Conservation (phyloP, 345 rosid genomes). For the Pseudoturritis turrita region DNA sequence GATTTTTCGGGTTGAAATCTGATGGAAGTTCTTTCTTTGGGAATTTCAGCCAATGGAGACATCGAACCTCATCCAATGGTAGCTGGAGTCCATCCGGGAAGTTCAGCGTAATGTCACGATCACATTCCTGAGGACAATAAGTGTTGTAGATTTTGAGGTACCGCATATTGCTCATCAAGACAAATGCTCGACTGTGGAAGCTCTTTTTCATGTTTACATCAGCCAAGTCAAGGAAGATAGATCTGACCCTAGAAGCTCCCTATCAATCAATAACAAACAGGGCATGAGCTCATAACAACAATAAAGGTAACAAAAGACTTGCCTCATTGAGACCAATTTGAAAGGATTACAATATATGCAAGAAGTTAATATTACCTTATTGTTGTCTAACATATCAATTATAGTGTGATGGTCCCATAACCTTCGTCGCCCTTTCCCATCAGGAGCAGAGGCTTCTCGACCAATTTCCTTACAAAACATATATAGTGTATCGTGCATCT, state of each 20-base stretch:
- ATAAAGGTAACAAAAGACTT: no score
- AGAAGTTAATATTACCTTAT: neutral
- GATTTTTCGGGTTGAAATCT: constrained; percentile 1
- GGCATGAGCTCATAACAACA: neutral
- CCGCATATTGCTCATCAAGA: constrained; percentile 15
- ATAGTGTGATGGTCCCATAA: constrained; percentile 11
- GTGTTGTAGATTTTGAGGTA: constrained; percentile 26
- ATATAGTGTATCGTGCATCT: constrained; percentile 35
- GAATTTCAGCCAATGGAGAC: constrained; percentile 24
- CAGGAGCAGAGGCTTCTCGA: constrained; percentile 1
- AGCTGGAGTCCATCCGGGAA: constrained; percentile 10
- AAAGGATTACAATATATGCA: neutral
- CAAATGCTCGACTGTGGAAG: constrained; percentile 11
- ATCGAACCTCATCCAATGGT: constrained; percentile 14
- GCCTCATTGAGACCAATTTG: neutral
- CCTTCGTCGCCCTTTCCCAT: constrained; percentile 2
- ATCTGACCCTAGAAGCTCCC: constrained; percentile 26
- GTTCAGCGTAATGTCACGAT: neutral
- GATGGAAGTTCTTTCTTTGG: constrained; percentile 23
- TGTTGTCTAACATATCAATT: neutral
- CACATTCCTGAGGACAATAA: constrained; percentile 15
- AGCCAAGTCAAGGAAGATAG: constrained; percentile 20
- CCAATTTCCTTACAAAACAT: constrained; percentile 23
- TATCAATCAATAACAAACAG: neutral
- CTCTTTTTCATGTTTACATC: neutral